A percentile compares a stretch with the other conserved stretches of the same genome.
Conservation (phyloP, 495 filamentous ascomycete species). For the Penicillium flavigenum region DNA sequence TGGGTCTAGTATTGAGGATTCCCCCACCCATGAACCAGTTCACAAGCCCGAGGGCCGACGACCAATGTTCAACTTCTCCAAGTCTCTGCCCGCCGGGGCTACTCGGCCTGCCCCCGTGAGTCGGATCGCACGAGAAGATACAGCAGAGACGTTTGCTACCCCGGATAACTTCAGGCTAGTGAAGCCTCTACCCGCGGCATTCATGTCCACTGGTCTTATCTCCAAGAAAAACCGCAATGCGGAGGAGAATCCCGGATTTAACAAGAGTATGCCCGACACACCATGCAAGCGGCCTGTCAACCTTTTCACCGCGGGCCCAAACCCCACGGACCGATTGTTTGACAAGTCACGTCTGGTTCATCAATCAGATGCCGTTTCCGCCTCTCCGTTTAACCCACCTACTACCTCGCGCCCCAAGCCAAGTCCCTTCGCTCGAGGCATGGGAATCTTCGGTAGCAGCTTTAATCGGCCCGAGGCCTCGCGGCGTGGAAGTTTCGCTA, state of each 20-base stretch:
- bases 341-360: slow-evolving; percentile 53
- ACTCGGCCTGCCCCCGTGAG: slow-evolving; percentile 46
- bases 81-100: slow-evolving; percentile 73
- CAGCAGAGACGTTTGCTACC: slow-evolving; percentile 65
- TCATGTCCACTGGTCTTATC: slow-evolving; percentile 90
- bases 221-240: slow-evolving; percentile 74
- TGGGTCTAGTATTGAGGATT: slow-evolving; percentile 74
- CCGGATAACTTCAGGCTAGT: slow-evolving; percentile 80
- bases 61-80: slow-evolving; percentile 68
- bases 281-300: slow-evolving; percentile 83
- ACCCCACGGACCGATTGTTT: slow-evolving; percentile 54
- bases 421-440: slow-evolving; percentile 64
- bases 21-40: slow-evolving; percentile 63
- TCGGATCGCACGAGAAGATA: slow-evolving; percentile 44
- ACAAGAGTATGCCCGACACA: slow-evolving; percentile 76
- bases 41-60: slow-evolving; percentile 53
- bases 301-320: slow-evolving; percentile 61
- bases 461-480: slow-evolving; percentile 52
- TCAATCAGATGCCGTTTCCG: slow-evolving; percentile 64
- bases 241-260: slow-evolving; percentile 43
- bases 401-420: slow-evolving; percentile 42
- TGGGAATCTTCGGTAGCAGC: slow-evolving; percentile 65
- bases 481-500: slow-evolving; percentile 72
- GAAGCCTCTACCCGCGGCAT: slow-evolving; percentile 80
- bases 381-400: slow-evolving; percentile 61